Conservation (phyloP, 345 rosid species). For the Gossypium thurberi region DNA sequence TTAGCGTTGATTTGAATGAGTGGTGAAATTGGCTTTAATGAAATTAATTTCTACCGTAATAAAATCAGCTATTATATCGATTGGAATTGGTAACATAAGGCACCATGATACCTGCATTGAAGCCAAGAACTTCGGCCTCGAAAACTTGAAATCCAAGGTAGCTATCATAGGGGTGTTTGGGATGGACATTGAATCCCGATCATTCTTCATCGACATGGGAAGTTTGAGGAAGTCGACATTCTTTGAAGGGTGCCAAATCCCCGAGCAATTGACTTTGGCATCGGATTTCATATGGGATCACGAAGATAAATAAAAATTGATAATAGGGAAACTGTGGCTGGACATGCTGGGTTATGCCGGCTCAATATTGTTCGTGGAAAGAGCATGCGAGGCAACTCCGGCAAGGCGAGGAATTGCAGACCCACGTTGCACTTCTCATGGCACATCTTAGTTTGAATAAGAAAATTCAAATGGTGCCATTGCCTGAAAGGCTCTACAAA, state of each 20-base stretch:
- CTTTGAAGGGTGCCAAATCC: conserved; percentile 6
- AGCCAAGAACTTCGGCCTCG: neutral
- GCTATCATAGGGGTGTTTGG: neutral
- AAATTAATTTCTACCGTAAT: too few relatives aligned
- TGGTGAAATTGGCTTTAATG: too few relatives aligned
- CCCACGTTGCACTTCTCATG: conserved; percentile 22
- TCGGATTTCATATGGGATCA: neutral
- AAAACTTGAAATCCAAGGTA: neutral
- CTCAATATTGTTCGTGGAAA: conserved; percentile 14
- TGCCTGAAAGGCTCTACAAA: neutral
- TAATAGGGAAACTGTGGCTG: conserved; percentile 19
- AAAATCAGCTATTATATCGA: too few relatives aligned
- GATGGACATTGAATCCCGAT: neutral
- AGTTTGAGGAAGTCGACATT: conserved; percentile 12
- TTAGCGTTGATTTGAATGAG: too few relatives aligned
- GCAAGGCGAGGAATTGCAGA: conserved; percentile 17
- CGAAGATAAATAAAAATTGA: conserved; percentile 16
- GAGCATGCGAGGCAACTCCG: conserved; percentile 21
- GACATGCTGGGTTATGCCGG: conserved; percentile 18
- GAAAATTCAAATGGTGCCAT: neutral
- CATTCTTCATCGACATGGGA: neutral
- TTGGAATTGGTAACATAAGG: neutral
- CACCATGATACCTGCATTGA: conserved; percentile 15
- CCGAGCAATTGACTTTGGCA: neutral
- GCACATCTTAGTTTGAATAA: conserved; percentile 14